Percentiles rank a stretch among this genome's conserved stretches.
Evolutionary conservation across 2,329 filamentous ascomycete genomes (phyloP).

Genomic region (Xylaria sp.): DNA sequence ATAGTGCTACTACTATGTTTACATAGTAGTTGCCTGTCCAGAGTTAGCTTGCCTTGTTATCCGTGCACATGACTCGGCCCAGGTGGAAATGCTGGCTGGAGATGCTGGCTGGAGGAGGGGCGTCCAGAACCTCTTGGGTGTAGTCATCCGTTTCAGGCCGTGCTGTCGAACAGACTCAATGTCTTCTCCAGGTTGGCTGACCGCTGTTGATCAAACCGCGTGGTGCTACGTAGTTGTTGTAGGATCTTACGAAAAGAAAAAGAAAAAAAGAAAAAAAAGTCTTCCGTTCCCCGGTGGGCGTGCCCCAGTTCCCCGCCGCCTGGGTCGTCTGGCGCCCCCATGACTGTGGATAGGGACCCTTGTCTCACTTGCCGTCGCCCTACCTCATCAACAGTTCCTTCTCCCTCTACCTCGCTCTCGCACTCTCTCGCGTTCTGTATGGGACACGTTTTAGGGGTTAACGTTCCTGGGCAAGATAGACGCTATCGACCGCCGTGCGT

Average conservation of each 20-base stretch:
- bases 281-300: slow-evolving; percentile 19
- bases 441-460: slow-evolving; percentile 5
- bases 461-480: slow-evolving; percentile 1
- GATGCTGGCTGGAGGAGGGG: slow-evolving; percentile 14
- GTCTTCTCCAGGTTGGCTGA: slow-evolving; percentile 26
- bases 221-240: too few species aligned
- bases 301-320: slow-evolving; percentile 29
- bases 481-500: slow-evolving; percentile 5
- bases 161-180: slow-evolving; percentile 22
- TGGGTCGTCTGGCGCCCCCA: slow-evolving; percentile 26
- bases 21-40: not conserved
- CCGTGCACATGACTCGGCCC: not conserved
- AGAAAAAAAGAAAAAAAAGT: not conserved
- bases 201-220: slow-evolving; percentile 31
- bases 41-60: slow-evolving; percentile 8
- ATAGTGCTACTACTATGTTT: not conserved
- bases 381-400: slow-evolving; percentile 20
- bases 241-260: slow-evolving; percentile 22
- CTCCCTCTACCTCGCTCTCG: too few species aligned
- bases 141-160: slow-evolving; percentile 22
- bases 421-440: slow-evolving; percentile 4
- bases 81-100: slow-evolving; percentile 11
- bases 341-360: slow-evolving; percentile 25
- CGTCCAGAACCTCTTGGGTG: slow-evolving; percentile 7
- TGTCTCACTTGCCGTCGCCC: slow-evolving; percentile 23